Base-by-base conservation (phyloP, 148 eudicot genomes). In the Amaranthus cruentus region DNA sequence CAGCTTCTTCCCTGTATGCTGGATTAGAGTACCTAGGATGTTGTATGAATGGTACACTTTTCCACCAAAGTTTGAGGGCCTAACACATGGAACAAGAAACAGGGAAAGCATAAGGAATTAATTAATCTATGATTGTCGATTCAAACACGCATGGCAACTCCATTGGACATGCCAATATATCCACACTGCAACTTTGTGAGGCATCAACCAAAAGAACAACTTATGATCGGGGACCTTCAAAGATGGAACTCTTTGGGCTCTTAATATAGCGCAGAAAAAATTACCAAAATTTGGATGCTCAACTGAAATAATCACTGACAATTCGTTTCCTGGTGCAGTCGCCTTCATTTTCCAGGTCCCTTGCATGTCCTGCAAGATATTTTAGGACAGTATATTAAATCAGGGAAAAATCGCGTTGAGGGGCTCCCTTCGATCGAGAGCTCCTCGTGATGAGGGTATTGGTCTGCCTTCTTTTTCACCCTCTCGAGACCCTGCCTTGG, bases 41-140 rank as follows among this genome's bases (percentile, higher is more conserved):
- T 76, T 89, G 96, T 71, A 94, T 61, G 62, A 89, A 88, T 2
- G 87, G 65, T 14, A 94, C 90, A 5, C 80, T 82, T 74, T 91
- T 94, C 98, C 98, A 94, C 98, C 98, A 89, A 54, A 94, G 91
- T 75, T 88, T 88, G 66, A 94, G 82, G 68, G 97, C 98, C 98
- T 94, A 52, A 18, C 12, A 79, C 10, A 68, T 46, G 60, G 0
- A 10, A 2, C 38, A 1, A 28, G 38, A 66, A 59, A n/a, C 77
- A n/a, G 9, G 44, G 18, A 47, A 55, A 53, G 11, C 43, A n/a
- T 10, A 4, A n/a, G 43, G 49, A 49, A 7, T 7, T 67, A 3
- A 28, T 1, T 28, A 28, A 28, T 28, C 38, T 28, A 28, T 28
- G 38, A 28, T 28, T 28, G 38, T 28, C 38, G 38, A 28, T 28